These are phyloP conservation scores for Dendrobium catenatum DNA, from an alignment of 106 monocot species.

Conservation along the genomic window DNA sequence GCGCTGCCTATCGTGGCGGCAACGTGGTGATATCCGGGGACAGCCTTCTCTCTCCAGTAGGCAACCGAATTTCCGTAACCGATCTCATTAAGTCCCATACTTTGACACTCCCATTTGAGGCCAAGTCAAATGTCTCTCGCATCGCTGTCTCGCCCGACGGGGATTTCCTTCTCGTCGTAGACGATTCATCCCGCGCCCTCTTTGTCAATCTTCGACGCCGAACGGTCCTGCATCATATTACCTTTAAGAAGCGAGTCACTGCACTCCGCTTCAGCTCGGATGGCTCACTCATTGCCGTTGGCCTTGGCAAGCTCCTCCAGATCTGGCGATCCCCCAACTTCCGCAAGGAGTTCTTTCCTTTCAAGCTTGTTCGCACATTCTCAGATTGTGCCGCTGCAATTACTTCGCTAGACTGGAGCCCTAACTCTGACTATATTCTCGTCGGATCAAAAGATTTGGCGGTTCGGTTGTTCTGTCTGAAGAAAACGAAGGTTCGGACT, in stretches of 20 bases:
- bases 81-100: constrained; percentile 64
- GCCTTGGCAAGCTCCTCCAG: constrained; percentile 66
- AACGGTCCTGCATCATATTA: constrained; percentile 64
- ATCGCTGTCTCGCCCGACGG: constrained; percentile 58
- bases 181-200: constrained; percentile 45
- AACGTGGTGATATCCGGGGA: constrained; percentile 53
- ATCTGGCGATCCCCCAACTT: constrained; percentile 83
- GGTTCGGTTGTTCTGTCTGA: constrained; percentile 43
- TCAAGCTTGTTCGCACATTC: constrained; percentile 60
- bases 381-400: constrained; percentile 39
- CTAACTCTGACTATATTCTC: constrained; percentile 59
- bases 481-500: constrained; percentile 12
- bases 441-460: constrained; percentile 85
- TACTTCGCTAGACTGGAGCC: constrained; percentile 71
- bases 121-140: constrained; percentile 62
- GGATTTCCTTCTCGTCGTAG: constrained; percentile 60
- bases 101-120: constrained; percentile 71
- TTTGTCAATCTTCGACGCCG: constrained; percentile 69
- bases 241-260: constrained; percentile 57
- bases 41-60: constrained; percentile 63
- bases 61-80: constrained; percentile 76
- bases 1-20: constrained; percentile 88
- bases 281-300: constrained; percentile 68
- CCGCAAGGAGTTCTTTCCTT: constrained; percentile 80
- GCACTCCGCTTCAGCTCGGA: constrained; percentile 71